Evolutionary conservation across 1,139 yeast genomes (phyloP).

Genomic region (Debaryomyces fabryi): DNA sequence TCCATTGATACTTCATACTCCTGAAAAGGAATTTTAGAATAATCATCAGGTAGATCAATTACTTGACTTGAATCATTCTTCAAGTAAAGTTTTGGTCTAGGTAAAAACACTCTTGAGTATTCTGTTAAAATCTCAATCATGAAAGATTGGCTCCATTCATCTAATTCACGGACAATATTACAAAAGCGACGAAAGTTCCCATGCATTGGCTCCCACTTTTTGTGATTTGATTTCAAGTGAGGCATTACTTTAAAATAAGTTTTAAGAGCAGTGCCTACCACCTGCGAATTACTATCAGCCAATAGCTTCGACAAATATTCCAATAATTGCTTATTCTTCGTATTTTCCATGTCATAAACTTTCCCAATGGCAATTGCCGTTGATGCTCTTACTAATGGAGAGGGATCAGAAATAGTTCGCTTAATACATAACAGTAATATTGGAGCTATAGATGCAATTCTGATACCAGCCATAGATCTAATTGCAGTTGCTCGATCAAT

Average conservation of each 20-base stretch:
- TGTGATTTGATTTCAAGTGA: conserved; percentile 25
- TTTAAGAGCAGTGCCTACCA: conserved; percentile 70
- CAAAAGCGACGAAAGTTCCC: conserved; percentile 69
- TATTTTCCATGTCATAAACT: conserved; percentile 48
- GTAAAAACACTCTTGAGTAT: conserved; percentile 64
- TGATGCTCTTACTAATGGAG: conserved; percentile 78
- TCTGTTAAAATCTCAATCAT: conserved; percentile 65
- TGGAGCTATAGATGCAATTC: conserved; percentile 78
- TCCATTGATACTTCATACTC: conserved; percentile 50
- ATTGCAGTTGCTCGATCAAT: conserved; percentile 72
- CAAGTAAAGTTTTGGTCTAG: conserved; percentile 47
- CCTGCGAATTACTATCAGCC: conserved; percentile 64
- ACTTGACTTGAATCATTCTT: conserved; percentile 26
- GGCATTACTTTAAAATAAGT: conserved; percentile 52
- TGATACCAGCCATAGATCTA: conserved; percentile 77
- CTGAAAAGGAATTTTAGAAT: conserved; percentile 28
- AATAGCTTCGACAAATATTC: conserved; percentile 56
- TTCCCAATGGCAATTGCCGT: conserved; percentile 79
- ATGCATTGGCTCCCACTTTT: conserved; percentile 70
- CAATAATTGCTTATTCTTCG: conserved; percentile 42
- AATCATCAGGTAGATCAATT: conserved; percentile 44
- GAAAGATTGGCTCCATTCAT: conserved; percentile 74
- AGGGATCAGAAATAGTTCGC: conserved; percentile 68
- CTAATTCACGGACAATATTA: conserved; percentile 55
- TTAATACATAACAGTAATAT: conserved; percentile 75